Conservation (phyloP, 768 basidiomycete genomes). For the Macrocybe gigantea region DNA sequence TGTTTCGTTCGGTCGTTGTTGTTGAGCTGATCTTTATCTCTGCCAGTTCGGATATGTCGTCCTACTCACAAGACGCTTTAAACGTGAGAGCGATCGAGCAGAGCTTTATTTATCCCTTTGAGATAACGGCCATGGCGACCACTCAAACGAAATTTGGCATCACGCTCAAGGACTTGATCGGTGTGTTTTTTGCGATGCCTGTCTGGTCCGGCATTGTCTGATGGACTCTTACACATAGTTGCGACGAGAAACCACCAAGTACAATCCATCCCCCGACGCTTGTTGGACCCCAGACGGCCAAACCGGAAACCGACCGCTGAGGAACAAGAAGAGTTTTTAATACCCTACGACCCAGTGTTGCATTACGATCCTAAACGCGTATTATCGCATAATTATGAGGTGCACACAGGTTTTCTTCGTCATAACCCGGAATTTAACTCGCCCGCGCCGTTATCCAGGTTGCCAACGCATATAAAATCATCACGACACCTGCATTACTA, state of each 20-base stretch:
- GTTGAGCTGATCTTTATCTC: too few species aligned
- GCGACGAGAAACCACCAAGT: constrained; percentile 73
- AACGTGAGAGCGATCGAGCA: constrained; percentile 59
- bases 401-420: constrained; percentile 8
- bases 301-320: constrained; percentile 64
- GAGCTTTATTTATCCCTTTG: constrained; percentile 64
- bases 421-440: neutral
- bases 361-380: constrained; percentile 59
- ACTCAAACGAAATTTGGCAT: constrained; percentile 90
- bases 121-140: constrained; percentile 61
- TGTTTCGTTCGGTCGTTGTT: constrained; percentile 1
- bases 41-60: constrained; percentile 35
- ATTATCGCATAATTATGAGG: constrained; percentile 45
- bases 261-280: constrained; percentile 61
- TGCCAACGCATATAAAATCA: constrained; percentile 57
- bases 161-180: constrained; percentile 77
- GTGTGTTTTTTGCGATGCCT: constrained; percentile 36
- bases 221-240: constrained; percentile 38
- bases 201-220: neutral
- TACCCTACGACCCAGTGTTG: constrained; percentile 79
- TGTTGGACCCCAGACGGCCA: constrained; percentile 83
- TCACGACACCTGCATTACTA: constrained; percentile 77
- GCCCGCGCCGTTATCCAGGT: constrained; percentile 38
- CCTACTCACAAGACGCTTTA: constrained; percentile 43
- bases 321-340: constrained; percentile 81